Conservation (phyloP, 2,329 filamentous ascomycete species). For the Phaeomoniella chlamydospora region DNA sequence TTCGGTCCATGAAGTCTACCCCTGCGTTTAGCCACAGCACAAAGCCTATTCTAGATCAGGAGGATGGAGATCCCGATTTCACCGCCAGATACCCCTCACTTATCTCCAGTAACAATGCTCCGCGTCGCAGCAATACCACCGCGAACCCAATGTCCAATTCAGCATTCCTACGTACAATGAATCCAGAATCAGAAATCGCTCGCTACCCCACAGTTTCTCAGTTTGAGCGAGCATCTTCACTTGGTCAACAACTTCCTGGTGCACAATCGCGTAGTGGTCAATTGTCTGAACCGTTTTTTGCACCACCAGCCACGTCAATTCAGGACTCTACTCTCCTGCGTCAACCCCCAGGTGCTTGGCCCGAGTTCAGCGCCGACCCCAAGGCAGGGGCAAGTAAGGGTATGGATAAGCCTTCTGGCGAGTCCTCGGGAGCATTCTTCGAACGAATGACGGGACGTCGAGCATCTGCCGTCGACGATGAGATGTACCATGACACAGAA, state of each 20-base stretch:
- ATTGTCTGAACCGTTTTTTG: neutral
- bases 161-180: conserved; percentile 1
- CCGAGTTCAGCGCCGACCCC: conserved; percentile 6
- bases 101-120: conserved; percentile 6
- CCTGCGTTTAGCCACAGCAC: neutral
- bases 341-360: conserved; percentile 11
- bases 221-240: conserved; percentile 5
- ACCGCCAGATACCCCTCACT: conserved; percentile 20
- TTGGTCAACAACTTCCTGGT: neutral
- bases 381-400: neutral
- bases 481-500: neutral
- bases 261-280: neutral
- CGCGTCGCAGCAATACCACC: conserved; percentile 3
- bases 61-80: conserved; percentile 16
- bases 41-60: conserved; percentile 15
- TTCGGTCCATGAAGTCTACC: neutral
- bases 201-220: conserved; percentile 8
- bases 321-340: conserved; percentile 36
- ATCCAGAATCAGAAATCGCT: conserved; percentile 4
- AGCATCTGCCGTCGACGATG: neutral
- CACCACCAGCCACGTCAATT: neutral
- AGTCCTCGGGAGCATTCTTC: conserved; percentile 6
- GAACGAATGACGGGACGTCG: conserved; percentile 5
- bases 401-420: neutral
- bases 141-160: conserved; percentile 1